Percentiles rank a stretch among this genome's conserved stretches.
These are phyloP conservation scores for Teunomyces stri DNA, from an alignment of 805 yeast species.

Conservation along the genomic window DNA sequence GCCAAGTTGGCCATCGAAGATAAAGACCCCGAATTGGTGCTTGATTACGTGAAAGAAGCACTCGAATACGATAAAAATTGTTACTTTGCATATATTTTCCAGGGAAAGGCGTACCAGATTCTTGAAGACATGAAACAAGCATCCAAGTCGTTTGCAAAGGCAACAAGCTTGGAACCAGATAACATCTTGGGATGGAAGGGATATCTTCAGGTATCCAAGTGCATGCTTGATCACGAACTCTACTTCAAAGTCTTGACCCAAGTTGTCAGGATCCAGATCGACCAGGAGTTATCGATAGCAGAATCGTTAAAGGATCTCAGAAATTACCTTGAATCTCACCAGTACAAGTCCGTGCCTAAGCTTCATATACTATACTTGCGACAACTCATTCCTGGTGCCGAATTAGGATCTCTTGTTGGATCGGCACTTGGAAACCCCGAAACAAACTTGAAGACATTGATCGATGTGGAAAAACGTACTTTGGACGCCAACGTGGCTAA, in stretches of 20 bases:
- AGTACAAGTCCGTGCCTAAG: slow-evolving; percentile 24
- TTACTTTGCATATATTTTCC: slow-evolving; percentile 66
- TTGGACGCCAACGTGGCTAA: slow-evolving; percentile 43
- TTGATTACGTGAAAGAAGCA: slow-evolving; percentile 54
- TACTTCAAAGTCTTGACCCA: slow-evolving; percentile 50
- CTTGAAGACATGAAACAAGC: slow-evolving; percentile 41
- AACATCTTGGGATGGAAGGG: slow-evolving; percentile 83
- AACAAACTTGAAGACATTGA: slow-evolving; percentile 43
- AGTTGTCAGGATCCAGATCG: slow-evolving; percentile 40
- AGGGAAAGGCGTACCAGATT: slow-evolving; percentile 66
- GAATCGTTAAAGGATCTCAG: slow-evolving; percentile 50
- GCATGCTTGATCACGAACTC: slow-evolving; percentile 32
- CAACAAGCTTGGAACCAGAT: slow-evolving; percentile 48
- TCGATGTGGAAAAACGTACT: slow-evolving; percentile 35
- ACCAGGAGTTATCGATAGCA: slow-evolving; percentile 43
- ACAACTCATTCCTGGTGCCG: slow-evolving; percentile 54
- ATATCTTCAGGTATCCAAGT: slow-evolving; percentile 45
- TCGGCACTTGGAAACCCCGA: slow-evolving; percentile 43
- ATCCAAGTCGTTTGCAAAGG: slow-evolving; percentile 42
- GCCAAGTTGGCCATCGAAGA: slow-evolving; percentile 49
- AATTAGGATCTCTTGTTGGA: slow-evolving; percentile 52
- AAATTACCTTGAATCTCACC: slow-evolving; percentile 40
- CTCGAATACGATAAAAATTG: slow-evolving; percentile 53
- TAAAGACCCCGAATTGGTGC: slow-evolving; percentile 61
- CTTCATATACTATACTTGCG: slow-evolving; percentile 49